Base-by-base conservation (phyloP, 2,329 filamentous ascomycete genomes). In the Venturiaceae sp. region DNA sequence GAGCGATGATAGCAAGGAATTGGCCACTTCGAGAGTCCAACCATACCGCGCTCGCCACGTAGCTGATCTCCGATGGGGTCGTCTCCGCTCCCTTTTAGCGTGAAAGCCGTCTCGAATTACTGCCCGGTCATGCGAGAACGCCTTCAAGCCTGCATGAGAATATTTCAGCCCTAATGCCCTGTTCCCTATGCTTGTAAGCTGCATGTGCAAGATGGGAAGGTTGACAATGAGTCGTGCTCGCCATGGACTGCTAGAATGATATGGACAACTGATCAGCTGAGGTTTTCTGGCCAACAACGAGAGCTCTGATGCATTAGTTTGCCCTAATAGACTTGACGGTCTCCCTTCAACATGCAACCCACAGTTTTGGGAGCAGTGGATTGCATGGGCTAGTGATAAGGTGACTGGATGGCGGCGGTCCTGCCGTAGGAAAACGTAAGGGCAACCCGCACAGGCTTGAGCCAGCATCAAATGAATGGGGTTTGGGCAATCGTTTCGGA, bases 51-150 rank as follows among this genome's bases (percentile, higher is more conserved):
- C 62, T 70, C 72, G 75, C 75, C 75, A 78, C 75, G 75, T 78
- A 77, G 75, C 75, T 72, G 75, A 73, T 77, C 74, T 75, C 73
- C 75, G 74, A 75, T 70, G 72, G 69, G 70, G 68, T 53, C 72
- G 69, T 69, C 69, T 74, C 70, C 72, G 73, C 73, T 71, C 71
- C 68, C 70, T 71, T 70, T 74, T 76, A 76, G 74, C 72, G 72
- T 73, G 63, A 65, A 63, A 65, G 67, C 65, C 66, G 68, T 68
- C 64, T 68, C 69, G 72, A 70, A 71, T 72, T 70, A 73, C 71
- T 72, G 72, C 71, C 65, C 72, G 66, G 69, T 71, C 68, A 72
- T 74, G 69, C 70, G 67, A 71, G 71, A 68, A 67, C 70, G 71
- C 72, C 68, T 66, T 72, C 66, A 68, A 71, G 68, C 69, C 67